phyloP scores from a whole-genome alignment of 2,329 filamentous ascomycete genomes.

The Aureobasidium melanogenum region DNA sequence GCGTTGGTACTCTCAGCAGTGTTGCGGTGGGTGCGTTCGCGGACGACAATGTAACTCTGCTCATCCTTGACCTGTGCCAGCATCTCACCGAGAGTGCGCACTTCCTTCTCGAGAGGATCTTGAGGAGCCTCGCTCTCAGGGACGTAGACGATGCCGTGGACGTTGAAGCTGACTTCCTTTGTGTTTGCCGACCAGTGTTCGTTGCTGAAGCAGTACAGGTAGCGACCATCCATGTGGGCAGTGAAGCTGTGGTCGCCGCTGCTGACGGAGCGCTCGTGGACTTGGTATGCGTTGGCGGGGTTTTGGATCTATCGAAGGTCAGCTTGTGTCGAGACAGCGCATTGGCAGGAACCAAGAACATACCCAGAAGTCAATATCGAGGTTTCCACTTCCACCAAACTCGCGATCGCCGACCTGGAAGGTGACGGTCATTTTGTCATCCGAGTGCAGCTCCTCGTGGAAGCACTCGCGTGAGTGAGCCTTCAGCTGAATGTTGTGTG shows the following conservation, averaged over 20 bases:
- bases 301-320: conserved; percentile 57
- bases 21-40: conserved; percentile 94
- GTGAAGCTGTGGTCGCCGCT: conserved; percentile 91
- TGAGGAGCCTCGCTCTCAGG: conserved; percentile 74
- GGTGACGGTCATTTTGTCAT: conserved; percentile 94
- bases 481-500: conserved; percentile 93
- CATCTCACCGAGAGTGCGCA: conserved; percentile 74
- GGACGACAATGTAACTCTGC: conserved; percentile 90
- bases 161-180: conserved; percentile 99
- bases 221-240: conserved; percentile 77
- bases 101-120: conserved; percentile 87
- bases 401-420: conserved; percentile 97
- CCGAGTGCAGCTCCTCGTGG: conserved; percentile 82
- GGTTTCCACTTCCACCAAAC: conserved; percentile 86
- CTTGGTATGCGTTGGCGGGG: conserved; percentile 64
- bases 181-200: conserved; percentile 93
- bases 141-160: conserved; percentile 96
- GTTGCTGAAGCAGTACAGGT: conserved; percentile 97
- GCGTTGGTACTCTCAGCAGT: conserved; percentile 97
- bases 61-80: conserved; percentile 93
- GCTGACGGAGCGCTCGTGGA: conserved; percentile 71
- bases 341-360: conserved; percentile 21
- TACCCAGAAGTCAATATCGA: conserved; percentile 99
- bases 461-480: conserved; percentile 96
- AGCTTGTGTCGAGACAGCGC: neutral